A percentile compares a stretch with the other conserved stretches of the same genome.
Conservation (phyloP, 495 filamentous ascomycete species). For the Penicillium silybi region DNA sequence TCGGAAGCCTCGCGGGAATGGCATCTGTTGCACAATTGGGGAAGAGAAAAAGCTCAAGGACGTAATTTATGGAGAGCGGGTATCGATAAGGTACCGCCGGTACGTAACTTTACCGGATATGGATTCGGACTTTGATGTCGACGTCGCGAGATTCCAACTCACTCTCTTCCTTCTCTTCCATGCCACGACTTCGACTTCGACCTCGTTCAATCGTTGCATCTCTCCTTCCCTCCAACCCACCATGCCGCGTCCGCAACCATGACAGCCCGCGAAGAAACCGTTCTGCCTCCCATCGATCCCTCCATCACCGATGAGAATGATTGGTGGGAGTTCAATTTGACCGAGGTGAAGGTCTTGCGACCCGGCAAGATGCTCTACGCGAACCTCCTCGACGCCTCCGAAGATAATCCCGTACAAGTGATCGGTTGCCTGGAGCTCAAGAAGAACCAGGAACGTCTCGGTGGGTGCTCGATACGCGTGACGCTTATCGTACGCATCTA, state of each 20-base stretch:
- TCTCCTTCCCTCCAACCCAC: slow-evolving; percentile 10
- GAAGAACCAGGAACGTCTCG: slow-evolving; percentile 37
- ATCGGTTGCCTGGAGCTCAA: slow-evolving; percentile 50
- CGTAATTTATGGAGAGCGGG: slow-evolving; percentile 12
- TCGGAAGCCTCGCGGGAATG: slow-evolving; percentile 25
- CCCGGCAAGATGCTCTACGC: slow-evolving; percentile 47
- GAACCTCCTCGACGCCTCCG: slow-evolving; percentile 51
- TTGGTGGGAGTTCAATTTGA: slow-evolving; percentile 55
- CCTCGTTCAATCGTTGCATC: not conserved
- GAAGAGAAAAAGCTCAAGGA: slow-evolving; percentile 7
- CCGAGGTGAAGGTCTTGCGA: slow-evolving; percentile 49
- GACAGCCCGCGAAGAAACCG: slow-evolving; percentile 50
- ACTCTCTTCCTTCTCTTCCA: slow-evolving; percentile 1
- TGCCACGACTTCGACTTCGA: not conserved
- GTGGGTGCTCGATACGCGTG: slow-evolving; percentile 24
- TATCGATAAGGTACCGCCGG: slow-evolving; percentile 12
- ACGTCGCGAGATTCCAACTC: slow-evolving; percentile 10
- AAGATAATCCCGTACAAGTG: slow-evolving; percentile 51
- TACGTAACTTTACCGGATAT: slow-evolving; percentile 20
- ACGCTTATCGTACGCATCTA: slow-evolving; percentile 12
- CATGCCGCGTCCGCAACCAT: slow-evolving; percentile 39
- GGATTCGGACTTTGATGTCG: slow-evolving; percentile 12
- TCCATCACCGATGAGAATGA: slow-evolving; percentile 54
- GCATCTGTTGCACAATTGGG: slow-evolving; percentile 24
- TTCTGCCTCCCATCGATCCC: slow-evolving; percentile 53